Percentiles rank a stretch among this genome's conserved stretches.
These are phyloP conservation scores for Scutellaria barbata DNA, from an alignment of 257 asterid genomes.

Conservation along the genomic window DNA sequence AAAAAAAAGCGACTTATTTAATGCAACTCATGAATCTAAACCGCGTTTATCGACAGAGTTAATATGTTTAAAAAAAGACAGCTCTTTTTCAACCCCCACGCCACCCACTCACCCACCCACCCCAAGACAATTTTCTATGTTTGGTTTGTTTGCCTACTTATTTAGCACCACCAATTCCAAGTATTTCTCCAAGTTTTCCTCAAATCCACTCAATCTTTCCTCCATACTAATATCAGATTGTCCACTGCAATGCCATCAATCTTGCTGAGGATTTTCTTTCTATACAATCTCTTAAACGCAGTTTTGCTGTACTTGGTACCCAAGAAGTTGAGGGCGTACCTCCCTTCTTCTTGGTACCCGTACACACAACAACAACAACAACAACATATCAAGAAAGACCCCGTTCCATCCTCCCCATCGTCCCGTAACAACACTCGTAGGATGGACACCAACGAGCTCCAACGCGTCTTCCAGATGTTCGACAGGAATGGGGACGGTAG, in stretches of 20 bases:
- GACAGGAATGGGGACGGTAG: constrained; percentile 66
- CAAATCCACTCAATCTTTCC: neutral
- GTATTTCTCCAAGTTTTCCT: constrained; percentile 21
- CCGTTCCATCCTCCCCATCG: neutral
- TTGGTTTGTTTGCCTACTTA: constrained; percentile 27
- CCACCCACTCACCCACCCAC: constrained; percentile 6
- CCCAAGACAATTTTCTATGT: neutral
- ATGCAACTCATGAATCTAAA: constrained; percentile 19
- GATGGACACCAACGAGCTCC: constrained; percentile 59
- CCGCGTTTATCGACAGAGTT: constrained; percentile 38
- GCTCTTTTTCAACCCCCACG: constrained; percentile 22
- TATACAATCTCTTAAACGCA: constrained; percentile 50
- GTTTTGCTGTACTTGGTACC: constrained; percentile 50
- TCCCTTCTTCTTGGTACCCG: constrained; percentile 54
- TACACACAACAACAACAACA: constrained; percentile 31
- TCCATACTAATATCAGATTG: neutral
- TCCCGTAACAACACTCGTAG: neutral
- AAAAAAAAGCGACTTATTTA: neutral
- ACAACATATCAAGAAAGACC: constrained; percentile 17
- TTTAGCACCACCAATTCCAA: constrained; percentile 37
- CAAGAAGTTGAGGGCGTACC: constrained; percentile 49
- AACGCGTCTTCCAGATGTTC: constrained; percentile 59
- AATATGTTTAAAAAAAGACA: constrained; percentile 24
- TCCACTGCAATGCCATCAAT: constrained; percentile 42
- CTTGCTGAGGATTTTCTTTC: constrained; percentile 44